Evolutionary conservation across 108 stramenopile species (phyloP), one percentile per base, ranked within the genome.

Genomic region (Mayamaea pseudoterrestris): DNA sequence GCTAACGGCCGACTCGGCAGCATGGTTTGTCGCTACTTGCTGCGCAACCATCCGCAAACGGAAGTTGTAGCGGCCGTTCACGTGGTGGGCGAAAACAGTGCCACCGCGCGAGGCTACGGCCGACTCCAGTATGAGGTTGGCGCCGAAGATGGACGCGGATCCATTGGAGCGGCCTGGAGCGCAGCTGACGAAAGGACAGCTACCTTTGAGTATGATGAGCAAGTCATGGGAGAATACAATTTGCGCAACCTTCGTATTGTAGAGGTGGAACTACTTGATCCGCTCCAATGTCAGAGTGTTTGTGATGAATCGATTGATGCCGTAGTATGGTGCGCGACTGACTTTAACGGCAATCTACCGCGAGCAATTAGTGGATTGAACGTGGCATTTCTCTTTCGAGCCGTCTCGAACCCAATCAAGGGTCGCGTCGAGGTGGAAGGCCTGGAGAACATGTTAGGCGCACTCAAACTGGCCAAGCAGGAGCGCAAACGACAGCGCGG

Each of bases 341-440:
- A 84, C 44, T 90, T 85, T 49, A 71, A 90, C 55, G 83, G 80
- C 1, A 84, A 82, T 61, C 53, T 45, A 32, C 83, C 83, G 0
- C 55, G 83, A 32, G 80, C 83, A 0, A 35, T 90, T 7, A 61
- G 72, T 0, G 68, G 75, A 14, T 61, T 83, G 40, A 82, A 81
- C 50, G 48, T 74, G 3, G 82, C 80, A 2, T 80, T 89, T 64
- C 51, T 89, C 16, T 89, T 89, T 56, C 74, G 87, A 31, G 82
- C 87, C 4, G 57, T 89, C 3, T 71, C 82, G 3, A 50, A 55
- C 50, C 80, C 82, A 8, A 67, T 63, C 32, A 89, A 89, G 66
- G 87, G 82, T 37, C 59, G 87, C 13, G 87, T 89, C 5, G 87
- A 89, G 54, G 57, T 89, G 11, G 87, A 89, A 53, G 87, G 87